Conservation (phyloP, 345 rosid genomes). For the Bruguiera sexangula region DNA sequence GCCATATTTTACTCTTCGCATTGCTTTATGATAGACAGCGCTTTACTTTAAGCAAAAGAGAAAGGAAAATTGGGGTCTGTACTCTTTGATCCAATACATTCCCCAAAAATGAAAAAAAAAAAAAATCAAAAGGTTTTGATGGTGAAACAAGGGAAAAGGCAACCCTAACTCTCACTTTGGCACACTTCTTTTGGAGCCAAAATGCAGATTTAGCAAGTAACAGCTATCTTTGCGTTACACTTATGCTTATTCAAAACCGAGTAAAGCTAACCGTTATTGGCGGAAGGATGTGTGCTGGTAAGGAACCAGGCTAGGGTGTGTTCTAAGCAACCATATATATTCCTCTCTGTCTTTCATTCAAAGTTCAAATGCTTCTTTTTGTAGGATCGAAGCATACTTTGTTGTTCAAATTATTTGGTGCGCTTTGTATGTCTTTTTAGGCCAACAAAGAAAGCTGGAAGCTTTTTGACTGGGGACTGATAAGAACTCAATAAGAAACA, state of each 20-base stretch:
- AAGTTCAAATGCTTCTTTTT: constrained; percentile 41
- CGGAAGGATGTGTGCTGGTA: background rate
- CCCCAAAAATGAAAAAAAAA: constrained; percentile 7
- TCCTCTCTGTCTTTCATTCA: constrained; percentile 32
- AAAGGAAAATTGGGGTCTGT: constrained; percentile 1
- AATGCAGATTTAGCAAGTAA: background rate
- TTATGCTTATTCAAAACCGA: too few species aligned
- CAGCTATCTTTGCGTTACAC: too few species aligned
- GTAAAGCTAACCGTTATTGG: constrained; percentile 22
- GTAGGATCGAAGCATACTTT: constrained; percentile 36
- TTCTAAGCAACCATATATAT: constrained; percentile 33
- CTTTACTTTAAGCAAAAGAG: constrained; percentile 53
- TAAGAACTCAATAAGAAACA: constrained; percentile 10
- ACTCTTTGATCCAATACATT: constrained; percentile 17
- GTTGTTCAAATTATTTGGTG: constrained; percentile 42
- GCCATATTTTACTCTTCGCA: constrained; percentile 62
- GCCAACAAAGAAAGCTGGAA: constrained; percentile 39
- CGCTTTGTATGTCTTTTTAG: constrained; percentile 55
- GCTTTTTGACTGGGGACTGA: constrained; percentile 48
- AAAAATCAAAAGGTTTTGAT: constrained; percentile 27
- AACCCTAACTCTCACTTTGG: constrained; percentile 33
- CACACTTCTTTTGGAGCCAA: constrained; percentile 21
- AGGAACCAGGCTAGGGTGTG: constrained; percentile 24
- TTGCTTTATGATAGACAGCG: constrained; percentile 35
- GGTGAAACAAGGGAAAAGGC: constrained; percentile 43